Base-by-base conservation (phyloP, 1,284 basidiomycete genomes). In the Agroathelia rolfsii region DNA sequence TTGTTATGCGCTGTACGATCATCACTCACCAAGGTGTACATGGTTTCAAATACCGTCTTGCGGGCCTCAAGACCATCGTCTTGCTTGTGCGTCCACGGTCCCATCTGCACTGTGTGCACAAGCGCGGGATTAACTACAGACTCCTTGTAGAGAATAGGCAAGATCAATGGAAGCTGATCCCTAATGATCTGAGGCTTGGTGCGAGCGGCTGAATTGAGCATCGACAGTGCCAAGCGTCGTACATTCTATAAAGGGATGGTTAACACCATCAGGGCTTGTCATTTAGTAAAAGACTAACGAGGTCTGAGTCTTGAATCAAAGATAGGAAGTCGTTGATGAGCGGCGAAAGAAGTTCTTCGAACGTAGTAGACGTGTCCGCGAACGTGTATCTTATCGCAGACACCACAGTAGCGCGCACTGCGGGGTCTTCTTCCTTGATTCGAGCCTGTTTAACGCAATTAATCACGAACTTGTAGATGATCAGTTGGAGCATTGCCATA, bases 361-460 rank as follows among this genome's bases (percentile, higher is more conserved):
- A 93, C 0, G 80, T 68, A 17, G 73, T 70, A 1, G 80, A 72
- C 3, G 79, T 79, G 50, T 96, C 93, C 16, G 84, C 88, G 44
- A 98, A 92, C 0, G 93, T 95, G 53, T 96, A 97, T 11, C 95
- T 76, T 43, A 97, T 82, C 1, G 94, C 89, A 4, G 93, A 86
- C 6, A 95, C 79, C 28, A 95, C 92, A 3, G 90, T 88, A 0
- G 90, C 90, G 17, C 92, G 73, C 11, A 84, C 73, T 11, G 79
- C 69, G 2, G 78, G 66, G 43, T 77, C 79, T 6, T 66, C 56
- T 46, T 86, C 75, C 20, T 53, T 63, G 46, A 90, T 77, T 26
- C 81, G 76, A 24, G 68, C 71, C 76, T 84, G 37, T 12, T 22
- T 18, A 21, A 24, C n/a, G n/a, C n/a, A 14, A 18, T 27, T 21